These are phyloP conservation scores for Stephania japonica DNA, from an alignment of 164 flowering plant species.

Conservation along the genomic window DNA sequence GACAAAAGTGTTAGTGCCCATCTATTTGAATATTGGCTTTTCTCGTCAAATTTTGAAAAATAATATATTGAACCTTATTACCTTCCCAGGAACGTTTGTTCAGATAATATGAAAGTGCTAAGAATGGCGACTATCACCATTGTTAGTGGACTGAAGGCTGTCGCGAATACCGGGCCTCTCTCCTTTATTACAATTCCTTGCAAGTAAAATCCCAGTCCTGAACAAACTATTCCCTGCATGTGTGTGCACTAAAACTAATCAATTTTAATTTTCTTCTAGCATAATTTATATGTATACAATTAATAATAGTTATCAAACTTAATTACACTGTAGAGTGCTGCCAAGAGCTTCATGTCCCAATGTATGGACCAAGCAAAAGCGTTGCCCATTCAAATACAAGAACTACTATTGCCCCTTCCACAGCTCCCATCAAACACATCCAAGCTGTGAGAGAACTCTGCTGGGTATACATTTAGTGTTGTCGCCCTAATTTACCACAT, in stretches of 20 bases:
- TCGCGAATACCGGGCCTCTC: conserved; percentile 79
- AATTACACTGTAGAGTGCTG: conserved; percentile 74
- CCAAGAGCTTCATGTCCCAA: conserved; percentile 68
- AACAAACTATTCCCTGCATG: conserved; percentile 76
- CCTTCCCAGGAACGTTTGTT: conserved; percentile 81
- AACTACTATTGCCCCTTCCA: conserved; percentile 51
- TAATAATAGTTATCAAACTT: no score
- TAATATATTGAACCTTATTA: no score
- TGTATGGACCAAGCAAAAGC: conserved; percentile 61
- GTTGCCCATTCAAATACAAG: conserved; percentile 46
- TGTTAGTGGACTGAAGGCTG: conserved; percentile 74
- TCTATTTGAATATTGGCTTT: no score
- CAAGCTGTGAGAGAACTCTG: conserved; percentile 64
- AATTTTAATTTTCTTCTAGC: neutral
- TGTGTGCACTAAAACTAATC: no score
- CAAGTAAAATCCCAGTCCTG: conserved; percentile 71
- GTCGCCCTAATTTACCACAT: conserved; percentile 7
- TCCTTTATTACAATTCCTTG: conserved; percentile 69
- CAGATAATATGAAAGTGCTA: conserved; percentile 59
- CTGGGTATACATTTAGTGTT: conserved; percentile 69
- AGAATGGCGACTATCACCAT: conserved; percentile 76
- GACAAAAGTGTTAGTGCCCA: no score
- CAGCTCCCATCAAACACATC: conserved; percentile 63
- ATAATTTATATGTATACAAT: conserved; percentile 10
- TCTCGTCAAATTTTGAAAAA: no score